These are phyloP conservation scores for Scutellaria baicalensis DNA, from an alignment of 257 asterid species.

Conservation along the genomic window DNA sequence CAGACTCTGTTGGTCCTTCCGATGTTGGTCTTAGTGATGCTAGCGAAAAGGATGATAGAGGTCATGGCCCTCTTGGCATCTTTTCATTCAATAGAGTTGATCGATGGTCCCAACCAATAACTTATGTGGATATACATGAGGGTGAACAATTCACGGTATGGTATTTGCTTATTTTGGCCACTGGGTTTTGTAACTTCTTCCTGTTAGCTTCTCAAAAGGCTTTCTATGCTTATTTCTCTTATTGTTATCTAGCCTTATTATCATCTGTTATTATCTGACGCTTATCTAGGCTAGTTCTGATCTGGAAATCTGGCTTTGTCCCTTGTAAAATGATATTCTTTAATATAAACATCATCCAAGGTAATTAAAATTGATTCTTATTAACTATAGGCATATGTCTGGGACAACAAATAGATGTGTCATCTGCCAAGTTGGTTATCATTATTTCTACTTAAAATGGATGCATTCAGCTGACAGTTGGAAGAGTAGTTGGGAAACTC, in stretches of 20 bases:
- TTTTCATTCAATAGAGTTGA: slow-evolving; percentile 57
- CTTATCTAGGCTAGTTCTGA: background rate
- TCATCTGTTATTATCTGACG: slow-evolving; percentile 1
- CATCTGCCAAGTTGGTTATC: background rate
- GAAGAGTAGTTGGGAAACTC: background rate
- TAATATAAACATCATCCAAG: background rate
- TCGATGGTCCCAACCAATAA: slow-evolving; percentile 91
- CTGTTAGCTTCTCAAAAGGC: background rate
- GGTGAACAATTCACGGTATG: slow-evolving; percentile 68
- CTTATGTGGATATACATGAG: slow-evolving; percentile 77
- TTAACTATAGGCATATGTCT: background rate
- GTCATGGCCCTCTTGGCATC: slow-evolving; percentile 79
- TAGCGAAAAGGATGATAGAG: slow-evolving; percentile 70
- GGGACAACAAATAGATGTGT: background rate
- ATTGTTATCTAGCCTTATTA: background rate
- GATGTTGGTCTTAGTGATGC: slow-evolving; percentile 79
- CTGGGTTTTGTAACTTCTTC: background rate
- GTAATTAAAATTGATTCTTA: background rate
- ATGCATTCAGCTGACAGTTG: background rate
- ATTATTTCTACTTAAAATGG: background rate
- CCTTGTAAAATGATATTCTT: background rate
- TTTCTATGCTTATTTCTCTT: background rate
- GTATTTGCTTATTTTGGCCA: slow-evolving; percentile 5
- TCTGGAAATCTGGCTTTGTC: background rate
- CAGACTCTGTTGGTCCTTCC: slow-evolving; percentile 64